Evolutionary conservation across 768 basidiomycete genomes (phyloP).

Genomic region (Ramaria sp.): DNA sequence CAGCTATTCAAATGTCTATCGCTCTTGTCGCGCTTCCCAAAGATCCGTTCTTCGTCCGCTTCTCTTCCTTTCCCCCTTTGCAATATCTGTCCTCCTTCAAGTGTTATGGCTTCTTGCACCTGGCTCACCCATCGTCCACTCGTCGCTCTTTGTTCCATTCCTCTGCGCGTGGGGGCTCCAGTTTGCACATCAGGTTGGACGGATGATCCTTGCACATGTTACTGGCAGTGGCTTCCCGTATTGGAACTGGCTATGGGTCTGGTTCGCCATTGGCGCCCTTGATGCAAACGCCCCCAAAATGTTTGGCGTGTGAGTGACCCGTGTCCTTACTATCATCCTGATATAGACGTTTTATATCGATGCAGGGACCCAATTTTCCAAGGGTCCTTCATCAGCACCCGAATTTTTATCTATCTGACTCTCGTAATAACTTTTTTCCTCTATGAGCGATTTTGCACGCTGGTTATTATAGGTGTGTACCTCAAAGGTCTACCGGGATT

Average conservation of each 20-base stretch:
- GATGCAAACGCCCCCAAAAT: slow-evolving; percentile 75
- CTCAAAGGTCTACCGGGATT: neutral
- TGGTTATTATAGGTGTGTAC: slow-evolving; percentile 46
- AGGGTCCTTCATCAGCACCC: slow-evolving; percentile 44
- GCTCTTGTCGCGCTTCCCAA: slow-evolving; percentile 33
- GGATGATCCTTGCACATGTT: slow-evolving; percentile 89
- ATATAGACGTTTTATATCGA: neutral
- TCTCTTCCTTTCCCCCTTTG: slow-evolving; percentile 70
- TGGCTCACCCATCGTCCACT: slow-evolving; percentile 61
- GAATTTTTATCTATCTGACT: slow-evolving; percentile 63
- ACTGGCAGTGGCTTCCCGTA: slow-evolving; percentile 74
- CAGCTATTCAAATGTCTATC: slow-evolving; percentile 76
- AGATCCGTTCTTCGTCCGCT: slow-evolving; percentile 44
- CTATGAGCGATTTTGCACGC: slow-evolving; percentile 67
- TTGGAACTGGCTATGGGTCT: slow-evolving; percentile 83
- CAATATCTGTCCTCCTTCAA: slow-evolving; percentile 57
- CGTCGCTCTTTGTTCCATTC: slow-evolving; percentile 76
- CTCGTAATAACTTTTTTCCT: slow-evolving; percentile 54
- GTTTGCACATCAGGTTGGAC: slow-evolving; percentile 82
- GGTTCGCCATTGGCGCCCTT: slow-evolving; percentile 62
- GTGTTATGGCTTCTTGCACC: slow-evolving; percentile 75
- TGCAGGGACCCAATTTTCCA: slow-evolving; percentile 64
- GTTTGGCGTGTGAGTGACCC: slow-evolving; percentile 46
- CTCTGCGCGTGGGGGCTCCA: slow-evolving; percentile 88
- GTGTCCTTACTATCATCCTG: neutral